Percentiles rank a stretch among this genome's conserved stretches.
These are phyloP conservation scores for Pisolithus microcarpus DNA, from an alignment of 768 basidiomycete species.

Conservation along the genomic window DNA sequence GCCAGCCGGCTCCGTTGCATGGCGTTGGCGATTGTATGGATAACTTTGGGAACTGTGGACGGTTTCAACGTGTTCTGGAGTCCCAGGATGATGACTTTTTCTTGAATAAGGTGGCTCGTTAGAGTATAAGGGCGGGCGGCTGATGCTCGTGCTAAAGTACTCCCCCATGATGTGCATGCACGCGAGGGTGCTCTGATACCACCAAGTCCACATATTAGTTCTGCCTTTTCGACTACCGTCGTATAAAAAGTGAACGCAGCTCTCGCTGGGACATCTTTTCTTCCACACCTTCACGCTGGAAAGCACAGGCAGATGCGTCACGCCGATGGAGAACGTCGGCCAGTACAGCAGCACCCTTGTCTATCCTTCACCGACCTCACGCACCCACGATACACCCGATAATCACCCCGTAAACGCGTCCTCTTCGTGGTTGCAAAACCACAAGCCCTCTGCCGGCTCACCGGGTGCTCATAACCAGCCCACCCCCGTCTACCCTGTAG, in stretches of 20 bases:
- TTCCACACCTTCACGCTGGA: constrained; percentile 22
- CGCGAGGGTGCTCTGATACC: constrained; percentile 1
- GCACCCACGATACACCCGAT: constrained; percentile 17
- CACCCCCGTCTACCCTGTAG: constrained; percentile 32
- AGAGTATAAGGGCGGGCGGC: constrained; percentile 8
- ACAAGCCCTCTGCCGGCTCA: constrained; percentile 11
- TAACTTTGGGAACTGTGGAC: constrained; percentile 11
- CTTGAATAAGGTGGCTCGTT: constrained; percentile 3
- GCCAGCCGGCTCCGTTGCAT: constrained; percentile 12
- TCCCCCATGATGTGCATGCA: constrained; percentile 2
- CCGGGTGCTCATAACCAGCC: constrained; percentile 14
- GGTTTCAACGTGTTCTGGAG: constrained; percentile 15
- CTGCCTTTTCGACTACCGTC: constrained; percentile 6
- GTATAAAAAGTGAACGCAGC: constrained; percentile 26
- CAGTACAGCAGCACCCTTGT: constrained; percentile 27
- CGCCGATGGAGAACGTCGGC: constrained; percentile 32
- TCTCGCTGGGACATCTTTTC: constrained; percentile 25
- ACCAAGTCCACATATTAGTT: constrained; percentile 5
- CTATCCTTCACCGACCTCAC: constrained; percentile 24
- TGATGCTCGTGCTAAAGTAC: constrained; percentile 5
- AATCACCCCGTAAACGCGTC: constrained; percentile 22
- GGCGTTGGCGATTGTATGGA: constrained; percentile 4
- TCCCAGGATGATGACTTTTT: neutral
- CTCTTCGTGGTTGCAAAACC: constrained; percentile 19
- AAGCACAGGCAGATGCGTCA: constrained; percentile 28